phyloP scores from a whole-genome alignment of 2,329 filamentous ascomycete genomes.

The Calonectria montana region DNA sequence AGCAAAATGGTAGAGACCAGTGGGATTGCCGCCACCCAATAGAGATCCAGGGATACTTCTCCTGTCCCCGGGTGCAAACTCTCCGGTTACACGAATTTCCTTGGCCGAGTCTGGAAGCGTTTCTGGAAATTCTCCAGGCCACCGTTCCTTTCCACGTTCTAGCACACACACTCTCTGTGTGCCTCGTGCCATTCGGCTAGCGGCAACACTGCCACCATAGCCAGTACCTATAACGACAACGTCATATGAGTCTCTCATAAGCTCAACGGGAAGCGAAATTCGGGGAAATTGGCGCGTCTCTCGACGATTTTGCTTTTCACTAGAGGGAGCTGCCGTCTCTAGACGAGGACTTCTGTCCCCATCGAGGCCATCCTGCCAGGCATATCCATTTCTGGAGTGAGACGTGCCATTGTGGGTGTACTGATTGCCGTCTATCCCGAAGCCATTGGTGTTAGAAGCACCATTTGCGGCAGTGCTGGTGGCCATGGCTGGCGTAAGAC shows the following conservation, averaged over 20 bases:
- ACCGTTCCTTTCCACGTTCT: constrained; percentile 72
- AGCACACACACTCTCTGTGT: constrained; percentile 71
- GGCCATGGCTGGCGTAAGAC: background rate
- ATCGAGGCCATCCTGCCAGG: background rate
- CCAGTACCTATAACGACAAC: constrained; percentile 76
- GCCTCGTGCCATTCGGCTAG: constrained; percentile 70
- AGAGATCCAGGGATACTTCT: constrained; percentile 19
- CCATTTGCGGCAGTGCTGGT: background rate
- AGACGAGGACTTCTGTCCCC: background rate
- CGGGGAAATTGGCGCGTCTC: constrained; percentile 55
- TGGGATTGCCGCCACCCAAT: constrained; percentile 62
- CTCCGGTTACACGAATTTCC: constrained; percentile 68
- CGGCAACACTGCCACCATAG: constrained; percentile 75
- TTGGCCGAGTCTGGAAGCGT: constrained; percentile 57
- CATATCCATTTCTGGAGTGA: background rate
- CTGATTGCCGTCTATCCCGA: background rate
- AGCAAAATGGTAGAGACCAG: constrained; percentile 72
- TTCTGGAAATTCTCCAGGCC: constrained; percentile 74
- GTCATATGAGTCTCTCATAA: constrained; percentile 70
- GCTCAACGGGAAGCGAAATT: constrained; percentile 67
- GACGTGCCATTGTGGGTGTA: background rate
- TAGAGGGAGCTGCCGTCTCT: background rate
- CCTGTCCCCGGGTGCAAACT: constrained; percentile 48
- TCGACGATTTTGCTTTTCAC: background rate
- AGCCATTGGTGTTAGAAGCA: background rate